Evolutionary conservation across 2,329 filamentous ascomycete species (phyloP), one percentile per base, ranked within the genome.

Genomic region (Venturia aucupariae): DNA sequence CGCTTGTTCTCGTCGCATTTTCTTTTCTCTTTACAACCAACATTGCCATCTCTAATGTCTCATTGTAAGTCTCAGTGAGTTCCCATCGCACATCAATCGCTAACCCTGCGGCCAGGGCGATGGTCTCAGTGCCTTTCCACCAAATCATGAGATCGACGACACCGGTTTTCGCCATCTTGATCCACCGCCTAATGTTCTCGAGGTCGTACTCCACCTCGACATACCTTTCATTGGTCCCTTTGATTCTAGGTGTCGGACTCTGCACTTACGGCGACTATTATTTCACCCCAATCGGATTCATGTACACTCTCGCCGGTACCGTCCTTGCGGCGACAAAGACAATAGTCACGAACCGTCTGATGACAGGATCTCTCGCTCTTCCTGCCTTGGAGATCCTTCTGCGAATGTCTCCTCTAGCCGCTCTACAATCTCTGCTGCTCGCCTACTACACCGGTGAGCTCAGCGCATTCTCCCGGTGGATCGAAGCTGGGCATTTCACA

Each of bases 71-170:
- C 17, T 15, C 3, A 22, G 51, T 4, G n/a, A 79, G 72, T 69
- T 77, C 70, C 24, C 22, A 48, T 19, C 35, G 17, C 27, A 39
- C 51, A 46, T 35, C 63, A 60, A 41, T 62, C 30, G 35, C 46
- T 27, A 38, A n/a, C 41, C 51, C 7, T 11, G 38, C 57, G 3
- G 7, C 13, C 51, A 57, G 51, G 10, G 51, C 62, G n/a, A 71
- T 84, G 79, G 84, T 85, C 44, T 86, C 84, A 0, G 82, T 87
- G n/a, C 82, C 85, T 2, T 87, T 87, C 73, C 85, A 86, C 72
- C 84, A 87, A 72, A 84, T 85, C 65, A 81, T 86, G 73, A 81
- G 84, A 67, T 85, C 84, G 66, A 82, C 84, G 24, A 83, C 80
- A 66, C 84, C 85, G 35, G 79, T 86, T 69, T 84, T 86, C 71